Base-by-base conservation (phyloP, 768 basidiomycete species). In the Exidia glandulosa region DNA sequence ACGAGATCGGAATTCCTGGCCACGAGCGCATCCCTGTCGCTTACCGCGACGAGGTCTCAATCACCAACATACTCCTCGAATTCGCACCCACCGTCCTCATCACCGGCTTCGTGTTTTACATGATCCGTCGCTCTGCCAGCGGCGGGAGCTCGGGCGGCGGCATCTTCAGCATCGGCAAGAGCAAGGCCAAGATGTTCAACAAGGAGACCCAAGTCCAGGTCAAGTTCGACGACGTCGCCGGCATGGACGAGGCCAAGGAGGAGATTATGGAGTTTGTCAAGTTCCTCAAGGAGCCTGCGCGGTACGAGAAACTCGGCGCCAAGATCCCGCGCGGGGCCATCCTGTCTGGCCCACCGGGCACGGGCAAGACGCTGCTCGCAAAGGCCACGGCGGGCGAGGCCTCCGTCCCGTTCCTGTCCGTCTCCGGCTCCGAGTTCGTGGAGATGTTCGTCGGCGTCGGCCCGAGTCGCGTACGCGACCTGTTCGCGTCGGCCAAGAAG, bases 361-460 rank as follows among this genome's bases (percentile, higher is more conserved):
- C 96, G 3, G 96, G 96, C 70, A 99, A 99, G 76, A 99, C 96
- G 4, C 77, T 99, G 12, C 81, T 99, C 34, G 96, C 96, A 12
- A 99, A 99, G 73, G 96, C 96, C 2, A 98, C 96, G 3, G 96
- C 96, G 2, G 96, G 96, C 57, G 96, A 99, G 74, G 95, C 96
- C 3, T 88, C 85, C 48, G 95, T 98, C 3, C 95, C 96, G 45
- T 99, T 99, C 87, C 82, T 97, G 61, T 95, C 93, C 27, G 96
- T 98, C 45, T 97, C 95, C 54, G 96, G 96, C 57, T 98, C 95
- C 47, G 96, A 99, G 70, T 98, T 99, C 70, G 94, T 99, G 62
- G 96, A 99, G 75, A 97, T 98, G 94, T 99, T 98, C 70, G 96
- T 99, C 66, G 96, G 96, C 73, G 96, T 98, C 57, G 96, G 96